Conservation (phyloP, 2,329 filamentous ascomycete genomes). For the Blastomyces silverae region DNA sequence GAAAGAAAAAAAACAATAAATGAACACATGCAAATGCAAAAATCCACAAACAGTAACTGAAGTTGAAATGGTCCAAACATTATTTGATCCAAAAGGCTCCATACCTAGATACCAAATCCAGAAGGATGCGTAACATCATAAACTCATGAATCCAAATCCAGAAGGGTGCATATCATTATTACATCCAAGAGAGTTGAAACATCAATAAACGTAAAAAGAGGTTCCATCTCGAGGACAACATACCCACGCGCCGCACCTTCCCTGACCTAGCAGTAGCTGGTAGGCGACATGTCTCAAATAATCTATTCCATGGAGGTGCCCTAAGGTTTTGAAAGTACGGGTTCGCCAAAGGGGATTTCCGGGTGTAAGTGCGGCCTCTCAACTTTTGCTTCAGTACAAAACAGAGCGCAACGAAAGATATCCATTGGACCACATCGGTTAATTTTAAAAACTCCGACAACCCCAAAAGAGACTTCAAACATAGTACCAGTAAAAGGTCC, state of each 20-base stretch:
- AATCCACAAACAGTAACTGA: neutral
- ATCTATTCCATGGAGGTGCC: neutral
- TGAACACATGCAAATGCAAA: neutral
- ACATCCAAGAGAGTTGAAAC: too few relatives aligned
- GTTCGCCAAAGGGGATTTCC: neutral
- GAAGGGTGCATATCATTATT: too few relatives aligned
- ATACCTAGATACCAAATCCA: constrained; percentile 1
- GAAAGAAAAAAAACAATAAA: neutral
- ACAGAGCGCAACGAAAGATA: neutral
- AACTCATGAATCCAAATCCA: too few relatives aligned
- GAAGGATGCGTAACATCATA: too few relatives aligned
- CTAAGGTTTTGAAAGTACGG: neutral
- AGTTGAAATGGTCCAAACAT: neutral
- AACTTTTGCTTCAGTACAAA: neutral
- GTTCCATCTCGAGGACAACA: too few relatives aligned
- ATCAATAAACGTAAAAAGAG: too few relatives aligned
- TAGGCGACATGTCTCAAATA: neutral
- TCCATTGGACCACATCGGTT: neutral
- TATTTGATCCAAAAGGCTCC: neutral
- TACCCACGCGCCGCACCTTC: neutral
- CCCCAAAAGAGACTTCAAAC: neutral
- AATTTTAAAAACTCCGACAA: too few relatives aligned
- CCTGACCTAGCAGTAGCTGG: neutral
- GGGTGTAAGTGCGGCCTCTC: neutral
- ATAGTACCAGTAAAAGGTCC: neutral